Evolutionary conservation across 768 basidiomycete genomes (phyloP).

Genomic region (Tricholoma hemisulphureum): DNA sequence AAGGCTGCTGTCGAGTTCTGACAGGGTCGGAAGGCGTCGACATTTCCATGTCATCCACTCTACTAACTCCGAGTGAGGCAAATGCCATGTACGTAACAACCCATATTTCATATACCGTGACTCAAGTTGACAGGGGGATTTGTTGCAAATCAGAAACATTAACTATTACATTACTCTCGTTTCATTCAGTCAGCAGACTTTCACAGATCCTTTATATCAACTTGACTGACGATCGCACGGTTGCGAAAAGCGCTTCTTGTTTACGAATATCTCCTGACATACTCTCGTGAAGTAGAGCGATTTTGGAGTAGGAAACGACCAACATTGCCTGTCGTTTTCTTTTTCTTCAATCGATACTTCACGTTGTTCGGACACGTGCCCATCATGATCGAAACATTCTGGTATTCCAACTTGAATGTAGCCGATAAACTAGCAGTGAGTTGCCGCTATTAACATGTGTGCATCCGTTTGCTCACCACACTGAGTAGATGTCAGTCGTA

Average conservation of each 20-base stretch:
- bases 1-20: no score
- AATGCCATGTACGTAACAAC: background rate
- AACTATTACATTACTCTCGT: slow-evolving; percentile 1
- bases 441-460: background rate
- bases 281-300: slow-evolving; percentile 32
- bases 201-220: background rate
- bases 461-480: background rate
- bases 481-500: slow-evolving; percentile 12
- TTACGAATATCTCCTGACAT: slow-evolving; percentile 44
- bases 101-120: background rate
- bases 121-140: background rate
- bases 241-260: slow-evolving; percentile 19
- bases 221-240: background rate
- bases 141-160: background rate
- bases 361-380: slow-evolving; percentile 31
- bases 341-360: slow-evolving; percentile 37
- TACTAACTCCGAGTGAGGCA: background rate
- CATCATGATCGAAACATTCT: slow-evolving; percentile 25
- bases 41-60: background rate
- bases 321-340: slow-evolving; percentile 26
- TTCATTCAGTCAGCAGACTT: background rate
- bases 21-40: background rate
- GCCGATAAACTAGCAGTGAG: slow-evolving; percentile 13
- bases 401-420: slow-evolving; percentile 13
- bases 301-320: slow-evolving; percentile 33